Base-by-base conservation (phyloP, 345 rosid species). In the Psidium friedrichsthalianum region DNA sequence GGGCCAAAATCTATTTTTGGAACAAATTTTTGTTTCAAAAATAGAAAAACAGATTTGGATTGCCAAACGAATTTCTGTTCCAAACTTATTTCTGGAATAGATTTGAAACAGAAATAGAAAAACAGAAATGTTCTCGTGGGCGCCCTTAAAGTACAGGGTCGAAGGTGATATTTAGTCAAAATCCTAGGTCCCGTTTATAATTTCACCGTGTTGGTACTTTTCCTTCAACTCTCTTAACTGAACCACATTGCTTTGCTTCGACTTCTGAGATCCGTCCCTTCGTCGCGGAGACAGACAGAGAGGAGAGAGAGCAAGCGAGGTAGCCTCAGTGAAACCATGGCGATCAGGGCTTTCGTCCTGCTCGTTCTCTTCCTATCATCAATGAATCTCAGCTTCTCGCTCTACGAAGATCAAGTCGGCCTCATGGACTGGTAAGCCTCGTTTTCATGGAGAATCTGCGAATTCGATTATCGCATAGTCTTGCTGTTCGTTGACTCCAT, bases 361-460 rank as follows among this genome's bases (percentile, higher is more conserved):
- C 81, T 92, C 36, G 53, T 94, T 27, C 14, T 92, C 25, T 84
- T 94, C 74, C 36, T 91, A 56, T 95, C 96, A 52, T 87, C 90
- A 42, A 64, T 90, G 11, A 84, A 81, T 82, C 87, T 89, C 42
- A 78, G 89, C 89, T 86, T 89, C 56, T 93, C 98, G 56, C 95
- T 96, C 57, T 96, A 91, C 83, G 99, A 95, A 90, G 99, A 96
- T 92, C 98, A 98, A 93, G 98, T 91, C 56, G 99, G 99, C 80
- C 96, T 96, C 90, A 92, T 92, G 93, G 99, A 98, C 86, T 98
- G 99, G 99, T 95, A 87, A 90, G 87, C 84, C 24, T 76, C 42
- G 56, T 7, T 40, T 84, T 83, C 27, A 6, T 15, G 32, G n/a
- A 56, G 44, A 69, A 69, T 69, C 78, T 69, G 47, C 78, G 47